A percentile compares a stretch with the other conserved stretches of the same genome.
phyloP scores from a whole-genome alignment of 495 filamentous ascomycete species.

The Penicillium cinerascens region DNA sequence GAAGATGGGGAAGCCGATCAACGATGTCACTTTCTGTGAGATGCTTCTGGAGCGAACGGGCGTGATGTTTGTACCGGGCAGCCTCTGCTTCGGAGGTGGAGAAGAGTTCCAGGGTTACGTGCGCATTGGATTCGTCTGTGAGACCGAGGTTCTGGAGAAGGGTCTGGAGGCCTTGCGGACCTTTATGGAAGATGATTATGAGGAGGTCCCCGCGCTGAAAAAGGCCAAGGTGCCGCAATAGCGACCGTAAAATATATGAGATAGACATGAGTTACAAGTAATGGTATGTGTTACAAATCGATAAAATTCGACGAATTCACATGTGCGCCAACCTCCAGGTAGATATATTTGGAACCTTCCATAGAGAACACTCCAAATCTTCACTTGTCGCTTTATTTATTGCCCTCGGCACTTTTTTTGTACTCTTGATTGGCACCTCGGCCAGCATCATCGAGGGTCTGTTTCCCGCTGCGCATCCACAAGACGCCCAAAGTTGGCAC shows the following conservation, averaged over 20 bases:
- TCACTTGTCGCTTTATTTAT: too few species aligned
- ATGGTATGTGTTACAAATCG: too few species aligned
- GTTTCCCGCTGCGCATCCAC: too few species aligned
- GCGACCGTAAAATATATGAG: not conserved
- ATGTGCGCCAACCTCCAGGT: too few species aligned
- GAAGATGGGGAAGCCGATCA: slow-evolving; percentile 59
- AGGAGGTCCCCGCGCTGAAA: slow-evolving; percentile 47
- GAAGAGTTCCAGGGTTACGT: slow-evolving; percentile 75
- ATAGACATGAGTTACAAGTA: not conserved
- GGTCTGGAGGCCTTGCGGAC: slow-evolving; percentile 58
- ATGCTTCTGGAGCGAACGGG: slow-evolving; percentile 64
- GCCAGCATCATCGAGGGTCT: too few species aligned
- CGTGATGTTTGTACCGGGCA: slow-evolving; percentile 77
- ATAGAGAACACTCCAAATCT: not conserved
- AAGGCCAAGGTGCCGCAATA: slow-evolving; percentile 20
- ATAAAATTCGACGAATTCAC: too few species aligned
- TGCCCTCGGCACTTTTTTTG: too few species aligned
- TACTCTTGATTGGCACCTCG: too few species aligned
- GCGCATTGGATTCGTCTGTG: slow-evolving; percentile 73
- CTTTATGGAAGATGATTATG: slow-evolving; percentile 62
- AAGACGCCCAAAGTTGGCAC: too few species aligned
- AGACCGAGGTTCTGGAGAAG: slow-evolving; percentile 64
- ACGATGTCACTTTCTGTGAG: slow-evolving; percentile 71
- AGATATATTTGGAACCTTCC: too few species aligned
- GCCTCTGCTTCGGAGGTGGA: slow-evolving; percentile 67